Conservation (phyloP, 23 red algal species). For the Pyropia haitanensis region DNA sequence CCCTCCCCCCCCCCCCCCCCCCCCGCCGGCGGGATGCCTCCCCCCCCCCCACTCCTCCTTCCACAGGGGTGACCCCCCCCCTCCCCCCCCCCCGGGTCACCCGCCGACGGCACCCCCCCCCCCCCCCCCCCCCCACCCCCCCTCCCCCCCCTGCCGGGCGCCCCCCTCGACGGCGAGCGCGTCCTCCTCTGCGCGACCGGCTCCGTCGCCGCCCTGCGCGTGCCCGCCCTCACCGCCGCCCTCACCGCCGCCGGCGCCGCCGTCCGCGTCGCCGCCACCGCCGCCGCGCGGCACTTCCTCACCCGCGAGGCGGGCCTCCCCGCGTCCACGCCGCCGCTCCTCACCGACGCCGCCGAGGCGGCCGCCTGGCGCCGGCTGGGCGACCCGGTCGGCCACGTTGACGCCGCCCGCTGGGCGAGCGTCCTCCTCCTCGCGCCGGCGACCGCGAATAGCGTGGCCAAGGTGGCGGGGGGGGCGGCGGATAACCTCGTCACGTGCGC, state of each 20-base stretch:
- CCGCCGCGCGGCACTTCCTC: conserved; percentile 14
- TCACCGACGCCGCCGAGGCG: conserved; percentile 65
- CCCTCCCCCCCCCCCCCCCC: no score
- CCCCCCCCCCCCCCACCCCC: no score
- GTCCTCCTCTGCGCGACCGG: conserved; percentile 69
- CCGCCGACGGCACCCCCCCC: no score
- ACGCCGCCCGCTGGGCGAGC: conserved; percentile 71
- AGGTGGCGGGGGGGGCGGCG: conserved; percentile 63
- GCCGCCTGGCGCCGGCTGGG: conserved; percentile 38
- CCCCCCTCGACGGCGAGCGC: neutral
- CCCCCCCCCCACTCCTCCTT: no score
- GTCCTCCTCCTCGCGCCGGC: conserved; percentile 70
- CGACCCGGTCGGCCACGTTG: conserved; percentile 86
- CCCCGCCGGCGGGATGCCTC: no score
- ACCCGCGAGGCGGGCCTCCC: conserved; percentile 11
- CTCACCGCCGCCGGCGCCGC: conserved; percentile 20
- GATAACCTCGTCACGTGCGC: conserved; percentile 86
- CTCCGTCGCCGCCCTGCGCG: conserved; percentile 76
- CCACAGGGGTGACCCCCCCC: no score
- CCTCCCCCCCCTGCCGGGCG: no score
- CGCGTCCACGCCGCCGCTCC: neutral
- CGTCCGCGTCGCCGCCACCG: conserved; percentile 18
- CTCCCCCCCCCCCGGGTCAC: no score
- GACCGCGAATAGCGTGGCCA: conserved; percentile 82
- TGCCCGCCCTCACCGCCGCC: conserved; percentile 18